phyloP scores from a whole-genome alignment of 1,139 yeast species.

The Geotrichum siamense region DNA sequence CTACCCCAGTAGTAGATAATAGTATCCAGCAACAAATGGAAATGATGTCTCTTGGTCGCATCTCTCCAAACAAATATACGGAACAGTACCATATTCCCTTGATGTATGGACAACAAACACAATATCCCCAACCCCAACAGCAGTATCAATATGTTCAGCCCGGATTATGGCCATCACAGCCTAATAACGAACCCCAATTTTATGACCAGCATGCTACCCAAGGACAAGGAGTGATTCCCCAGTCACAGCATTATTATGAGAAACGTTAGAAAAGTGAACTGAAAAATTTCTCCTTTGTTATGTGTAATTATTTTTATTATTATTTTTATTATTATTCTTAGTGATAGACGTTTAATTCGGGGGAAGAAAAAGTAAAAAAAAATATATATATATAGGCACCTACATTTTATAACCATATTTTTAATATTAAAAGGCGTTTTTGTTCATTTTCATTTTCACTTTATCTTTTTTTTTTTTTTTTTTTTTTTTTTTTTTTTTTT shows the following conservation, averaged over 20 bases:
- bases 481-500: not conserved
- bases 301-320: no score
- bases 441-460: not conserved
- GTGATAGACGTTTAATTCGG: no score
- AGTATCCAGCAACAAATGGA: constrained; percentile 14
- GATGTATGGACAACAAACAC: constrained; percentile 1
- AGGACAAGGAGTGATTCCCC: constrained; percentile 5
- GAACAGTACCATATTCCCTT: constrained; percentile 1
- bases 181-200: no score
- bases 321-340: not conserved
- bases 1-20: not conserved
- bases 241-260: constrained; percentile 13
- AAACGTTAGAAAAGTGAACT: constrained; percentile 11
- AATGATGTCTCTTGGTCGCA: constrained; percentile 11
- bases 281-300: no score
- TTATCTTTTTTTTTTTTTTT: not conserved
- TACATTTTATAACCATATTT: not conserved
- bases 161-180: constrained; percentile 2
- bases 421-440: not conserved
- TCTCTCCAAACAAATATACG: constrained; percentile 11
- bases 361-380: no score
- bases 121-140: not conserved
- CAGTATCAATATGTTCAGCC: not conserved
- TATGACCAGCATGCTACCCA: constrained; percentile 12
- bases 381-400: no score